Conservation (phyloP, 768 basidiomycete genomes). For the Boletus insuetus region DNA sequence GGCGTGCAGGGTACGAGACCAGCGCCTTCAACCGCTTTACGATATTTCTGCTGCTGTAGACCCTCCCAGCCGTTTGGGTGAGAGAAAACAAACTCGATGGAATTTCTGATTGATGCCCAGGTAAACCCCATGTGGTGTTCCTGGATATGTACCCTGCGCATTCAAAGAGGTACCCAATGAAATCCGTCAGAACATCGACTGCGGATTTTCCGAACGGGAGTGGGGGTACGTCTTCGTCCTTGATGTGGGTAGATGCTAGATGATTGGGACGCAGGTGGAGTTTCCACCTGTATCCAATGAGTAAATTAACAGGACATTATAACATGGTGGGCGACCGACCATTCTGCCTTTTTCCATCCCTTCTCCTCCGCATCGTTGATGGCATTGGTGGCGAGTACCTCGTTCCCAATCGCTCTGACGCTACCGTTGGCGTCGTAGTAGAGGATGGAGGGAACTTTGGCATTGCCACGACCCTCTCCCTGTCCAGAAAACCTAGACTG, state of each 20-base stretch:
- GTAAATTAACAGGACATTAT: not conserved
- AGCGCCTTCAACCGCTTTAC: conserved; percentile 20
- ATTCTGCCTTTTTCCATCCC: conserved; percentile 9
- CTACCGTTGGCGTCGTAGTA: not conserved
- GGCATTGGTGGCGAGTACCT: not conserved
- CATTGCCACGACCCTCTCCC: not conserved
- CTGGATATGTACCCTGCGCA: no score
- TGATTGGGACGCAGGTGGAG: not conserved
- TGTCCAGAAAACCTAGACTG: not conserved
- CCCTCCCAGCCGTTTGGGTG: conserved; percentile 27
- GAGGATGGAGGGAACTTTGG: conserved; percentile 5
- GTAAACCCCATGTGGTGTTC: no score
- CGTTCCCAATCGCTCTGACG: not conserved
- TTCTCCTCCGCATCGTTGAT: not conserved
- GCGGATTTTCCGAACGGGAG: not conserved
- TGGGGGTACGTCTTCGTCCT: not conserved
- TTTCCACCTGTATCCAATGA: not conserved
- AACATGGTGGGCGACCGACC: not conserved
- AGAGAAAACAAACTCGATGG: conserved; percentile 22
- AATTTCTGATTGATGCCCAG: conserved; percentile 4
- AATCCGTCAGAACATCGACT: no score
- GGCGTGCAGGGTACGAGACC: conserved; percentile 15
- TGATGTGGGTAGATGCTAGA: not conserved
- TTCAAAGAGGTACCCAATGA: no score
- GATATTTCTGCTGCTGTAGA: conserved; percentile 19